Evolutionary conservation across 2,329 filamentous ascomycete species (phyloP).

Genomic region (Fusarium oxysporum): DNA sequence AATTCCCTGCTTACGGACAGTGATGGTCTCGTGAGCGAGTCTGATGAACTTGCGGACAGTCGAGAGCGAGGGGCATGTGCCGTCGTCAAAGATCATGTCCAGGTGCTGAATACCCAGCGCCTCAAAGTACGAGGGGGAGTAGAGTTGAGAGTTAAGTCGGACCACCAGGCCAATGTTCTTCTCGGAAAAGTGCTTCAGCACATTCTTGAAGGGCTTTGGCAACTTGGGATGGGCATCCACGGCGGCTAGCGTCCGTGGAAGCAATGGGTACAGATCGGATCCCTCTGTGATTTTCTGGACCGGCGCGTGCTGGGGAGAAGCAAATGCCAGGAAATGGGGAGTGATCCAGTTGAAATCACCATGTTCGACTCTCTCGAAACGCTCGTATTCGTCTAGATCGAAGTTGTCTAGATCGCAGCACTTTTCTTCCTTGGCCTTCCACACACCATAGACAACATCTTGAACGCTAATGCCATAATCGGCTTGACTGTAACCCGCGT

Average conservation of each 20-base stretch:
- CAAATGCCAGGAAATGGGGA: slow-evolving; percentile 94
- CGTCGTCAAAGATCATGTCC: slow-evolving; percentile 99
- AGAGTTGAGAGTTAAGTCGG: slow-evolving; percentile 92
- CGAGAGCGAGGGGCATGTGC: slow-evolving; percentile 89
- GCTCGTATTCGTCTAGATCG: slow-evolving; percentile 96
- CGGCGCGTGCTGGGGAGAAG: slow-evolving; percentile 88
- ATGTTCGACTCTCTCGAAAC: slow-evolving; percentile 94
- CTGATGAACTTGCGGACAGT: slow-evolving; percentile 97
- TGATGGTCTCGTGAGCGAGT: slow-evolving; percentile 94
- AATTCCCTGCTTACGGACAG: slow-evolving; percentile 88
- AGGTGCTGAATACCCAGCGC: slow-evolving; percentile 94
- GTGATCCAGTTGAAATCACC: slow-evolving; percentile 99
- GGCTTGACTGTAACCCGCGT: slow-evolving; percentile 97
- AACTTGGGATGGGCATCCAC: slow-evolving; percentile 77
- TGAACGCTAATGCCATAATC: slow-evolving; percentile 97
- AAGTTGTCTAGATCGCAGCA: slow-evolving; percentile 94
- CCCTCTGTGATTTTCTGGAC: slow-evolving; percentile 77
- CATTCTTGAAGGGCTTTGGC: slow-evolving; percentile 93
- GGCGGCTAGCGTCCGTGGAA: slow-evolving; percentile 81
- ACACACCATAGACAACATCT: slow-evolving; percentile 97
- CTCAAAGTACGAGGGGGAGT: slow-evolving; percentile 97
- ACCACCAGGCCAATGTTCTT: slow-evolving; percentile 94
- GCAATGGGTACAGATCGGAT: slow-evolving; percentile 77
- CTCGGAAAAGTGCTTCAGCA: slow-evolving; percentile 87
- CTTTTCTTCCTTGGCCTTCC: slow-evolving; percentile 97